Evolutionary conservation across 495 filamentous ascomycete species (phyloP), one percentile per base, ranked within the genome.

Genomic region (Hypoxylon crocopeplum): DNA sequence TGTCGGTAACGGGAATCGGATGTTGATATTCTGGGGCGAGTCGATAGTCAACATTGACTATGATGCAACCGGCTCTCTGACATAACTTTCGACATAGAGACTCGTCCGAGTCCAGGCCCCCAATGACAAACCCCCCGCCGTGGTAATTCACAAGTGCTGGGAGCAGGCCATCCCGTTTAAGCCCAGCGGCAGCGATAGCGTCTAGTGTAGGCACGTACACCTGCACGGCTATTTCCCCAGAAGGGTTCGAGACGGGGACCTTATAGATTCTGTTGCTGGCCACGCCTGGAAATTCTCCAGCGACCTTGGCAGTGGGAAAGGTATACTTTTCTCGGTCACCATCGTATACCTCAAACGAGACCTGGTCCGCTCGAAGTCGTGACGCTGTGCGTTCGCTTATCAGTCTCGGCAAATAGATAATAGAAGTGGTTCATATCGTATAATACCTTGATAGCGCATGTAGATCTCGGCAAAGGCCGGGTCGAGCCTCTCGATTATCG

Each of bases 81-180:
- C 83, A 66, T 1, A 86, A 69, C 27, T 75, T 74, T 21, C 73
- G 68, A 8, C 82, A 79, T 77, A 86, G 87, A 25, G 81, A 78
- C 37, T 76, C 74, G 60, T 89, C 86, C 50, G 86, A 84, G 10
- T 79, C 80, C 1, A 85, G 66, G 10, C 67, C 75, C 1, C 86
- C 86, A 17, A 89, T 74, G 0, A 85, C 87, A 57, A 88, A 89
- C 1, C 86, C 86, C 8, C 86, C 86, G 7, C 86, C 86, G 52
- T 89, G 77, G 64, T 84, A 86, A 39, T 88, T 86, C 39, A 88
- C 77, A 1, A 85, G 75, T 6, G 82, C 79, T 0, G 86, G 84
- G 1, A 73, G 62, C 32, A 63, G 50, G 3, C 69, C 66, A 16
- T 72, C 59, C 17, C 45, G 39, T 13, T 56, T 60, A 1, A 72